Evolutionary conservation across 2,329 filamentous ascomycete genomes (phyloP).

Genomic region (Fusarium sublunatum): DNA sequence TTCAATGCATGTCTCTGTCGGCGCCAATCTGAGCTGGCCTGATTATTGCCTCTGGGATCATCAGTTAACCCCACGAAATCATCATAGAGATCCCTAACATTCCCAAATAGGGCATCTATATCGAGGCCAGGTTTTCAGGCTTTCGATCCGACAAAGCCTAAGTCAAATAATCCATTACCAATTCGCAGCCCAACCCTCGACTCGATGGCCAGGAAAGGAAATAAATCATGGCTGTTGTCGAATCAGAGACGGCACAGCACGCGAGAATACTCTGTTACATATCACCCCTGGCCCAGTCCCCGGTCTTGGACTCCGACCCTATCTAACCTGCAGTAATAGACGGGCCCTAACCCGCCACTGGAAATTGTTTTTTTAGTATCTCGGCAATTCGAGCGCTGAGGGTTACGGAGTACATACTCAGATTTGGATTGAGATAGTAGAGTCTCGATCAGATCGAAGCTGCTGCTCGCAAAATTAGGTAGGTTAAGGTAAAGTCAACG

Average conservation of each 20-base stretch:
- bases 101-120: slow-evolving; percentile 4
- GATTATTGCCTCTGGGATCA: slow-evolving; percentile 10
- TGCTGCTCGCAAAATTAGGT: no score
- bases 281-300: slow-evolving; percentile 27
- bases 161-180: slow-evolving; percentile 40
- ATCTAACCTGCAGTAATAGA: slow-evolving; percentile 21
- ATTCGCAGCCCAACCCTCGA: slow-evolving; percentile 33
- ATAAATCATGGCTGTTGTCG: slow-evolving; percentile 19
- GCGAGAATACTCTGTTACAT: slow-evolving; percentile 34
- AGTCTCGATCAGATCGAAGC: no score
- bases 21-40: slow-evolving; percentile 28
- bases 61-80: slow-evolving; percentile 26
- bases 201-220: slow-evolving; percentile 29
- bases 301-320: slow-evolving; percentile 26
- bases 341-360: slow-evolving; percentile 9
- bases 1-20: background rate
- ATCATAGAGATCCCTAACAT: slow-evolving; percentile 6
- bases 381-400: background rate
- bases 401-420: no score
- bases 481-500: no score
- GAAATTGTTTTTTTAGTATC: background rate
- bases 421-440: no score
- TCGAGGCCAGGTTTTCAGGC: slow-evolving; percentile 8
- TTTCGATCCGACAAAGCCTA: slow-evolving; percentile 24
- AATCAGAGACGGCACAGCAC: slow-evolving; percentile 36